Evolutionary conservation across 331 rosid genomes (phyloP), one percentile per base, ranked within the genome.

Genomic region (Quercus phellos): DNA sequence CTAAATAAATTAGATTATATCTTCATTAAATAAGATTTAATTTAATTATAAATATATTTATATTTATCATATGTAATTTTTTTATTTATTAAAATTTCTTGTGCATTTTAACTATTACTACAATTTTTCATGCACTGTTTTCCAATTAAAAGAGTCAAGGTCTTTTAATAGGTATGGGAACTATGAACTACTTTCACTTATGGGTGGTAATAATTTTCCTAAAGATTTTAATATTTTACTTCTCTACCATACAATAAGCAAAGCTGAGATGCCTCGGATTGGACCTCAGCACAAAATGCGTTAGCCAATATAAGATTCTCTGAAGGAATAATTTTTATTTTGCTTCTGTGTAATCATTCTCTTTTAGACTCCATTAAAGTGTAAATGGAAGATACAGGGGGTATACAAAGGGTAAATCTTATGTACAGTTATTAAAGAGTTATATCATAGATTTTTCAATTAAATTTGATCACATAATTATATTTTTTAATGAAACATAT

Each of bases 221-320:
- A 8, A 17, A 30, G 27, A 12, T 5, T 3, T 38, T 38, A 77
- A 27, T 67, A 67, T 68, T 55, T 21, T 22, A 34, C 30, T 29
- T 55, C 13, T 21, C 68, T 38, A 22, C n/a, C 61, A 2, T 26
- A 54, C 11, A 70, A 78, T 68, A 34, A 34, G 68, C n/a, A 16
- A 22, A 35, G 42, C 22, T 22, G 35, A 35, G 46, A 38, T 8
- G 53, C 30, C 1, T 34, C 13, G 11, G 51, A 13, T 72, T 13
- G 75, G 63, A 29, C 53, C 51, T 24, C 32, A 50, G 8, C 76
- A 77, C 50, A 71, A 68, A 68, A 2, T 35, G 75, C 18, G 70
- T 46, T 55, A 3, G 58, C 61, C 66, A 32, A 72, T 24, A 3
- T 14, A 26, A 73, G 60, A 35, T 63, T 63, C 69, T 13, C 43